Base-by-base conservation (phyloP, 257 asterid species). In the Solanum chilense region DNA sequence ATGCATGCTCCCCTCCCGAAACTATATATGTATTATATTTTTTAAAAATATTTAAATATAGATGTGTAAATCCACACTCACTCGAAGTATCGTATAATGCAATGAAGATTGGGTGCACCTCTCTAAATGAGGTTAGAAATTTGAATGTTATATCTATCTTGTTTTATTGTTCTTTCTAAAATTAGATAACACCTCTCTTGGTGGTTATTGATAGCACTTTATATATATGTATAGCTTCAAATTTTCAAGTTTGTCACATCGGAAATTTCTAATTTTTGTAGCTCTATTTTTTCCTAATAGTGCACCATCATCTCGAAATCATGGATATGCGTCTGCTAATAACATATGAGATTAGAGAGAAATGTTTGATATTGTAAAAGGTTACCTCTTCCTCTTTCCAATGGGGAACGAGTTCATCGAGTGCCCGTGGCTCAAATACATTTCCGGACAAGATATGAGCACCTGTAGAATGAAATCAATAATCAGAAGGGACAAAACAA, bases 371-470 rank as follows among this genome's bases (percentile, higher is more conserved):
- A 23, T 69, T 68, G 31, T 45, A 11, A 88, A 86, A 90, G 84
- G 87, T 68, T 87, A 94, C 99, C 96, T 96, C 94, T 87, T 94
- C 97, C 86, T 92, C 88, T 86, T 92, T 97, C 99, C 99, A 97
- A 13, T 86, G 92, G 7, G 99, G 99, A 70, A 97, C 88, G 91
- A 97, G 99, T 91, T 97, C 99, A 90, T 97, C 93, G 92, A 97
- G 88, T 23, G 98, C 97, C 78, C 98, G 95, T 37, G 98, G 95
- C 93, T 97, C 99, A 84, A 95, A 97, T 90, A 97, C 98, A 88
- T 97, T 97, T 56, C 99, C 99, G 4, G 99, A 97, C 90, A 97
- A 73, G 86, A 97, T 91, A 93, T 97, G 99, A 91, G 97, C 98
- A 90, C 99, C 99, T 96, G 87, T 12, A 77, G 66, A 35, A 71